Conservation (phyloP, 2,329 filamentous ascomycete genomes). For the Trichophyton verrucosum region DNA sequence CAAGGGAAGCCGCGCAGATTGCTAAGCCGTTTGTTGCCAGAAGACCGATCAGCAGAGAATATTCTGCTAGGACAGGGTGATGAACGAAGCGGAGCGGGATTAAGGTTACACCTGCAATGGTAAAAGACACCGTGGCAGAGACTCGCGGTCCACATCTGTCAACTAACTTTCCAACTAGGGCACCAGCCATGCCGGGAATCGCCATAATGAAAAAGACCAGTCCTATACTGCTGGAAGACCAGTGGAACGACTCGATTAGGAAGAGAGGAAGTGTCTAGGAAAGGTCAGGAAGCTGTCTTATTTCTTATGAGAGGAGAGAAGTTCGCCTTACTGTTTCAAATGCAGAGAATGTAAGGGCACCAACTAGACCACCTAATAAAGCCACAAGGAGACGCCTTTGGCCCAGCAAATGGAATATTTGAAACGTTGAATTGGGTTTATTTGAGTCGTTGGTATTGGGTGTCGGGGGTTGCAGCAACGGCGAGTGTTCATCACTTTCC, state of each 20-base stretch:
- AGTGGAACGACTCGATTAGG: background rate
- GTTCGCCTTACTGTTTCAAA: background rate
- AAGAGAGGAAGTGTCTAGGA: background rate
- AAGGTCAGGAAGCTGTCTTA: background rate
- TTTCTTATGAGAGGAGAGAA: background rate
- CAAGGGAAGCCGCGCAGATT: background rate
- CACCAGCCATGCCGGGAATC: background rate
- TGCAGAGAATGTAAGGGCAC: background rate
- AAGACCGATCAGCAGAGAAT: background rate
- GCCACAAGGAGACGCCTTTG: background rate
- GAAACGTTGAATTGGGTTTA: background rate
- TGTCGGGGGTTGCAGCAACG: background rate
- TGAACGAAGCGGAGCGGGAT: background rate
- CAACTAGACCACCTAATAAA: background rate
- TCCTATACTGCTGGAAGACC: background rate
- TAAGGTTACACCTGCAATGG: background rate
- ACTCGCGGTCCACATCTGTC: background rate
- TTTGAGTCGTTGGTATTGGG: background rate
- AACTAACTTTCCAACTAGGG: background rate
- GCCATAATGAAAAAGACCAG: background rate
- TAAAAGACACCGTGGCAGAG: background rate
- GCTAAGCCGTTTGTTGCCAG: background rate
- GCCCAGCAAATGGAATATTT: background rate
- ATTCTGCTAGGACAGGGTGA: background rate
- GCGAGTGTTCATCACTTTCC: background rate